These are phyloP conservation scores for Jaltomata sinuosa DNA, from an alignment of 257 asterid species.

Conservation along the genomic window DNA sequence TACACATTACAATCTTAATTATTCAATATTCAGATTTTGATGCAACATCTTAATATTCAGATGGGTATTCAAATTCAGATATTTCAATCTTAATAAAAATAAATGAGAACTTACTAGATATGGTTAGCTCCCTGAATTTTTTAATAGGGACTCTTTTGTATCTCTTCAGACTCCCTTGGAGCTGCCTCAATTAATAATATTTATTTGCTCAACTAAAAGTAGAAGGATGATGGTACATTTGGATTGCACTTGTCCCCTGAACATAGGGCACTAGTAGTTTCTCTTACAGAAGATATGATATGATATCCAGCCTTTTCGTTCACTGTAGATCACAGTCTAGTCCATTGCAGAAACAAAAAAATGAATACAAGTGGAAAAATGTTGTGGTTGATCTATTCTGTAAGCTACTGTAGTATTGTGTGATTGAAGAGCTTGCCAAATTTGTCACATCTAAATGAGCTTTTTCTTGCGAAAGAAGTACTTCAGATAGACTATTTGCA, in stretches of 20 bases:
- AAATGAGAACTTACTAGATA: background rate
- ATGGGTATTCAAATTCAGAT: background rate
- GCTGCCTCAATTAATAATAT: background rate
- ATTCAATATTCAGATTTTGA: background rate
- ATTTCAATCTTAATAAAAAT: background rate
- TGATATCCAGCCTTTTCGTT: background rate
- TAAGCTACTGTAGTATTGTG: background rate
- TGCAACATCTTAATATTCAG: background rate
- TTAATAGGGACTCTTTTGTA: background rate
- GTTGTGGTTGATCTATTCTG: background rate
- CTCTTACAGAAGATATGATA: background rate
- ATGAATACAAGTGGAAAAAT: background rate
- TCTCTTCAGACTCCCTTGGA: background rate
- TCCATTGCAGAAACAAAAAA: background rate
- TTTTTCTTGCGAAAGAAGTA: constrained; percentile 57
- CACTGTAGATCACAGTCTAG: background rate
- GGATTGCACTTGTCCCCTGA: background rate
- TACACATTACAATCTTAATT: background rate
- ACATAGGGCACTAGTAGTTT: background rate
- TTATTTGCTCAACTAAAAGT: background rate
- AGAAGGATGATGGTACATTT: background rate
- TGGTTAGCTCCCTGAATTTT: background rate
- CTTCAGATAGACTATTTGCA: constrained; percentile 46
- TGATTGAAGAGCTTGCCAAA: background rate
- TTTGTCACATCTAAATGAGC: constrained; percentile 36